Conservation (phyloP, 225 moss, liverwort and hornwort genomes). For the Sphagnum contortum region DNA sequence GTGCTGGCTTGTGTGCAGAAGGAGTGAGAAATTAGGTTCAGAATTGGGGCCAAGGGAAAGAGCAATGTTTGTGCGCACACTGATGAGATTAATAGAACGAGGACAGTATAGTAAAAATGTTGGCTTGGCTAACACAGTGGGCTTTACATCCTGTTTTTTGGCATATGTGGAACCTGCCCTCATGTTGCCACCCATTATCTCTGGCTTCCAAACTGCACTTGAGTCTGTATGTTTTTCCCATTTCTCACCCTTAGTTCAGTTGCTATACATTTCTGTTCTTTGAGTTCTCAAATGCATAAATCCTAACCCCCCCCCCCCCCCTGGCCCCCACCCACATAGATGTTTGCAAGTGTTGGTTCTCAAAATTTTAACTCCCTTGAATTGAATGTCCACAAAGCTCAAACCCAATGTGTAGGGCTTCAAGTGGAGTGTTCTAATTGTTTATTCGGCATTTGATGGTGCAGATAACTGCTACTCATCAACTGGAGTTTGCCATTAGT, state of each 20-base stretch:
- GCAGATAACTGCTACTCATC: conserved; percentile 84
- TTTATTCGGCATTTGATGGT: no score
- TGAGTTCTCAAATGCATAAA: no score
- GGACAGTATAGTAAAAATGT: conserved; percentile 84
- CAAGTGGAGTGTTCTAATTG: no score
- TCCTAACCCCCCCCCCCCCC: no score
- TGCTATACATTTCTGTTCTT: no score
- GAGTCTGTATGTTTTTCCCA: conserved; percentile 48
- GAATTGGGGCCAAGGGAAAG: conserved; percentile 53
- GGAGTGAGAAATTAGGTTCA: conserved; percentile 16
- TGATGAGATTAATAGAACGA: conserved; percentile 65
- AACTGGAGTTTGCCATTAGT: conserved; percentile 60
- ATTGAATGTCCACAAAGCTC: no score
- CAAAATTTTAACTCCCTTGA: no score
- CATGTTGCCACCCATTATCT: conserved; percentile 65
- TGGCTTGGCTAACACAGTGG: conserved; percentile 60
- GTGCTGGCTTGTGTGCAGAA: conserved; percentile 27
- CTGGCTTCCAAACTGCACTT: conserved; percentile 67
- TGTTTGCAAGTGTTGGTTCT: no score
- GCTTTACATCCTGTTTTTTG: conserved; percentile 44
- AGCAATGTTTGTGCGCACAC: conserved; percentile 54
- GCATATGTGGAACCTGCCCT: conserved; percentile 64
- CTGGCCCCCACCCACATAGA: no score
- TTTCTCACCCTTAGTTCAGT: no score
- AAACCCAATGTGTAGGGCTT: no score